These are phyloP conservation scores for Macadamia tetraphylla DNA, from an alignment of 164 flowering plant genomes.

Conservation along the genomic window DNA sequence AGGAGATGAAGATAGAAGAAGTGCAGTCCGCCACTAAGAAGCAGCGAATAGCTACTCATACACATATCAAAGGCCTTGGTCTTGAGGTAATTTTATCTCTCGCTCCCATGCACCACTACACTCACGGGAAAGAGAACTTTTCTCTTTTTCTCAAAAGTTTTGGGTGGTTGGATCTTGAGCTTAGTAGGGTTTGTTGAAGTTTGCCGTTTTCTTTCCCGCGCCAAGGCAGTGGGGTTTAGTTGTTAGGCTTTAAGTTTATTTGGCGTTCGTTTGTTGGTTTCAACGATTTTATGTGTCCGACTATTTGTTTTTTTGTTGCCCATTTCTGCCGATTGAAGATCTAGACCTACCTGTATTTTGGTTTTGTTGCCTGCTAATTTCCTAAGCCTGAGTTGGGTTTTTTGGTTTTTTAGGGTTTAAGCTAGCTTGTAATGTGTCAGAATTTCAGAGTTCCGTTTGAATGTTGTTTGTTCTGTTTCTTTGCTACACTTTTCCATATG, in stretches of 20 bases:
- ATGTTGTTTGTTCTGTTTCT: no score
- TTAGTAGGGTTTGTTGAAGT: not conserved
- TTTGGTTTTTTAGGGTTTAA: slow-evolving; percentile 11
- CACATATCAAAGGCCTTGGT: slow-evolving; percentile 98
- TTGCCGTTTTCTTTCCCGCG: not conserved
- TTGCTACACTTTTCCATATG: no score
- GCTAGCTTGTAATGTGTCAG: not conserved
- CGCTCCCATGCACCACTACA: not conserved
- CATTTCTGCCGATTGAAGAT: not conserved
- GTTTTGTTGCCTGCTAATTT: no score
- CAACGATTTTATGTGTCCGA: not conserved
- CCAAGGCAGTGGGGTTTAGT: slow-evolving; percentile 3
- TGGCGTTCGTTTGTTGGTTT: not conserved
- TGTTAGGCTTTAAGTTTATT: slow-evolving; percentile 1
- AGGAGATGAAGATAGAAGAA: slow-evolving; percentile 75
- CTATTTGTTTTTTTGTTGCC: not conserved
- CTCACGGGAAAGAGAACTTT: no score
- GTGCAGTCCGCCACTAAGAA: slow-evolving; percentile 84
- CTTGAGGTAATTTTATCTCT: slow-evolving; percentile 49
- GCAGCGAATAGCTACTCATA: slow-evolving; percentile 91
- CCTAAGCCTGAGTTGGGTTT: not conserved
- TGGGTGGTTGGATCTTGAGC: not conserved
- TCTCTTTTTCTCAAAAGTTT: not conserved
- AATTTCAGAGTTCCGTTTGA: not conserved
- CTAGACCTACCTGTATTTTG: not conserved